Conservation (phyloP, 2,329 filamentous ascomycete genomes). For the Claviceps sp. region DNA sequence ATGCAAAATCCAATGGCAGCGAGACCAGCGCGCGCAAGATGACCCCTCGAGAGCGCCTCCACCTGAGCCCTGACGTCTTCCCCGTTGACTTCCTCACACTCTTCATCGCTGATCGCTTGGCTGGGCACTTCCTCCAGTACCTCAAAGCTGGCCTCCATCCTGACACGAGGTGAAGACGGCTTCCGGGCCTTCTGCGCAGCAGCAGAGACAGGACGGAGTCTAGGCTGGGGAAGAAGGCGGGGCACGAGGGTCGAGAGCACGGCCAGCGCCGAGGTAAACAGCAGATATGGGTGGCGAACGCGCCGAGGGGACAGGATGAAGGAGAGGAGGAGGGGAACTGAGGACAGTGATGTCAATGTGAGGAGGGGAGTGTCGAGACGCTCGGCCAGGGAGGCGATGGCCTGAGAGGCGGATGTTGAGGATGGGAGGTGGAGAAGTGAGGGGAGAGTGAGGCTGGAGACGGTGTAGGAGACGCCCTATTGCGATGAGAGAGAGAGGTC, state of each 20-base stretch:
- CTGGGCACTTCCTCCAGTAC: conserved; percentile 43
- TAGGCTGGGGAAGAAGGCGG: conserved; percentile 28
- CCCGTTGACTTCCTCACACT: conserved; percentile 41
- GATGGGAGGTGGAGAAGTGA: conserved; percentile 70
- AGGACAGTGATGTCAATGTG: conserved; percentile 53
- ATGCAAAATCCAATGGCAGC: conserved; percentile 45
- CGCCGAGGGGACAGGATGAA: conserved; percentile 63
- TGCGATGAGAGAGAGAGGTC: background rate
- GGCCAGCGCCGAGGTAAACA: conserved; percentile 68
- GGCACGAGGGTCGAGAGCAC: conserved; percentile 45
- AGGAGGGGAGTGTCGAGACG: conserved; percentile 53
- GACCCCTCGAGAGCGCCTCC: conserved; percentile 39
- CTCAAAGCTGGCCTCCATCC: conserved; percentile 61
- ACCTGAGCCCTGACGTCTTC: conserved; percentile 47
- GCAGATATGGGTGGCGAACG: conserved; percentile 72
- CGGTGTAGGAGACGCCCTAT: conserved; percentile 79
- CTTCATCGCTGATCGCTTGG: conserved; percentile 37
- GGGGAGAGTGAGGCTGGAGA: conserved; percentile 65
- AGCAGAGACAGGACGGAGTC: conserved; percentile 13
- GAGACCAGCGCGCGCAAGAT: conserved; percentile 39
- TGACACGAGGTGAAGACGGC: conserved; percentile 21
- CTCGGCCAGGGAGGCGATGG: conserved; percentile 53
- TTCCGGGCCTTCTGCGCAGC: conserved; percentile 15
- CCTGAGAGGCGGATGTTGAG: conserved; percentile 54
- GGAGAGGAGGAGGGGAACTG: conserved; percentile 60